phyloP scores from a whole-genome alignment of 78 protist genomes.

The Planoprotostelium fungivorum region DNA sequence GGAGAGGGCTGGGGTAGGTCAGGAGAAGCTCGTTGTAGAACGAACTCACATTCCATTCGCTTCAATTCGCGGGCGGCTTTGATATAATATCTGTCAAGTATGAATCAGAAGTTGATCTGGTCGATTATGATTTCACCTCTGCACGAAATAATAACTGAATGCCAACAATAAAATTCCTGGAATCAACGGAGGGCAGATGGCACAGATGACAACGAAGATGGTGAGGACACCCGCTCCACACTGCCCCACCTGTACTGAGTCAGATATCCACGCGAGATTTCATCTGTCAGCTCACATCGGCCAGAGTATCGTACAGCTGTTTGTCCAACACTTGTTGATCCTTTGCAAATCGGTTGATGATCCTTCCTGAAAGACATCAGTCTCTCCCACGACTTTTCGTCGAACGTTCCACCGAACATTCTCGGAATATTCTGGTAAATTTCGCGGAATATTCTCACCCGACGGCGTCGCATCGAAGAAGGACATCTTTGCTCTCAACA shows the following conservation, averaged over 20 bases:
- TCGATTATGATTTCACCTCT: conserved; percentile 10
- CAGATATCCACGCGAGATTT: neutral
- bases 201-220: conserved; percentile 10
- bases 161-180: neutral
- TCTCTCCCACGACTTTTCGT: no score
- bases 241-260: neutral
- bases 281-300: neutral
- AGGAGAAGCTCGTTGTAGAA: neutral
- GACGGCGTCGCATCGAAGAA: conserved; percentile 93
- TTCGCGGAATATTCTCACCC: conserved; percentile 62
- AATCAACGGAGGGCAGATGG: neutral
- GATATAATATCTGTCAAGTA: conserved; percentile 34
- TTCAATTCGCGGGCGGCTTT: conserved; percentile 73
- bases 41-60: conserved; percentile 68
- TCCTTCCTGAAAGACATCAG: conserved; percentile 21
- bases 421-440: no score
- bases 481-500: conserved; percentile 84
- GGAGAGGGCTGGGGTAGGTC: conserved; percentile 16
- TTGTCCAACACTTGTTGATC: conserved; percentile 48
- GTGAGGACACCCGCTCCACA: neutral
- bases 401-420: no score
- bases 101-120: neutral
- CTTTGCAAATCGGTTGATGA: conserved; percentile 89
- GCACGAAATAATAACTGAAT: conserved; percentile 50
- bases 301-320: neutral